Evolutionary conservation across 2,329 filamentous ascomycete species (phyloP).

Genomic region (Madurella fahalii): DNA sequence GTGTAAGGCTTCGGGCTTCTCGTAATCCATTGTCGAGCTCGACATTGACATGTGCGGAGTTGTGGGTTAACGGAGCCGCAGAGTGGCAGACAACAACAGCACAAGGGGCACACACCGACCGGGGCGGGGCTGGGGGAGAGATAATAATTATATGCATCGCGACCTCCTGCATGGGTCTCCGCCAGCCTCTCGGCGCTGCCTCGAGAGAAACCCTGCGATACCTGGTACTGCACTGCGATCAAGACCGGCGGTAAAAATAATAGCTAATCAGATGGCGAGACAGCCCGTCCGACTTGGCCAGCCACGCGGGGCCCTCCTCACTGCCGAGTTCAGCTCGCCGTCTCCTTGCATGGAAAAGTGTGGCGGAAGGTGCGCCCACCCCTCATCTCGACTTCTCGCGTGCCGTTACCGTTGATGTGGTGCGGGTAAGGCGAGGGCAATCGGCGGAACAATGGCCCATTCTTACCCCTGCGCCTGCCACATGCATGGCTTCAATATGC

Average conservation of each 20-base stretch:
- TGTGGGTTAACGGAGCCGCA: neutral
- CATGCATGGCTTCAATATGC: neutral
- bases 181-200: neutral
- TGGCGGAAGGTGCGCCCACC: neutral
- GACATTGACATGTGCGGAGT: neutral
- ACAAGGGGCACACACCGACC: neutral
- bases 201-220: neutral
- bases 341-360: neutral
- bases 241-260: slow-evolving; percentile 12
- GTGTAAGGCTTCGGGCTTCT: slow-evolving; percentile 21
- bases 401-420: neutral
- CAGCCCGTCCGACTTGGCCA: neutral
- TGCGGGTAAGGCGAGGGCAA: neutral
- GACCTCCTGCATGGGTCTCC: neutral
- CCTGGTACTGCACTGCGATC: slow-evolving; percentile 3
- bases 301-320: neutral
- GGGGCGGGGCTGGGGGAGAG: neutral
- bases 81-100: neutral
- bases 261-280: slow-evolving; percentile 8
- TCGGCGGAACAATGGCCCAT: slow-evolving; percentile 12
- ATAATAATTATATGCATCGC: slow-evolving; percentile 2
- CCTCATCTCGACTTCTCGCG: neutral
- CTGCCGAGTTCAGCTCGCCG: slow-evolving; percentile 10
- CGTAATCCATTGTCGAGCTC: slow-evolving; percentile 17
- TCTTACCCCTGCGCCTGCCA: slow-evolving; percentile 4